Evolutionary conservation across 305 asterid species (phyloP).

Genomic region (Solanum aculeatissimum): DNA sequence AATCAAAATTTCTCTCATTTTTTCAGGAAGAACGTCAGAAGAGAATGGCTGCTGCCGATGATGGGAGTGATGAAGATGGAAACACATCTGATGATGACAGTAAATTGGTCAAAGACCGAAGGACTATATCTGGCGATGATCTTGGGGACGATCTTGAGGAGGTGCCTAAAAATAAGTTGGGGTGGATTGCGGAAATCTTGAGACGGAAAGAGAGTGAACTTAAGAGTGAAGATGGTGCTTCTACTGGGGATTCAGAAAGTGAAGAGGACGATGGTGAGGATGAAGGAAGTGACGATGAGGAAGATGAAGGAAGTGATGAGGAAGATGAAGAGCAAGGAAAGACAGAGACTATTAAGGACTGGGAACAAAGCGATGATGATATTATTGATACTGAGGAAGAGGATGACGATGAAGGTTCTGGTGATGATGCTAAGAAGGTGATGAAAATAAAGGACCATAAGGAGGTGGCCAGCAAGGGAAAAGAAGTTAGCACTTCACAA

Average conservation of each 20-base stretch:
- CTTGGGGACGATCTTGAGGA: constrained; percentile 72
- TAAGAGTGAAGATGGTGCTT: constrained; percentile 31
- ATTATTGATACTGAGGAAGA: constrained; percentile 29
- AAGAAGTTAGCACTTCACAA: constrained; percentile 11
- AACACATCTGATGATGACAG: constrained; percentile 39
- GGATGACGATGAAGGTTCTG: constrained; percentile 44
- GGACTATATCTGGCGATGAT: constrained; percentile 83
- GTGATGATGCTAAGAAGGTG: constrained; percentile 9
- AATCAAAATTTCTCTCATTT: not conserved
- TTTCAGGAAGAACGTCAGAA: constrained; percentile 80
- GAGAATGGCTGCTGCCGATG: constrained; percentile 70
- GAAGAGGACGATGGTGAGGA: constrained; percentile 39
- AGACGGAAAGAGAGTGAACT: constrained; percentile 20
- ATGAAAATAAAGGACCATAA: constrained; percentile 10
- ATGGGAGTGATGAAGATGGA: constrained; percentile 57
- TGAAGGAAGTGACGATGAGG: constrained; percentile 19
- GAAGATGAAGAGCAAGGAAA: constrained; percentile 20
- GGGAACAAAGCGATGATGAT: constrained; percentile 99
- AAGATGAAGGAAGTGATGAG: constrained; percentile 31
- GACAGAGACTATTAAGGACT: constrained; percentile 52
- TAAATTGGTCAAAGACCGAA: constrained; percentile 22
- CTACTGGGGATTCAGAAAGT: constrained; percentile 42
- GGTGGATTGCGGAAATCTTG: constrained; percentile 55
- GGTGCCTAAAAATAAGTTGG: constrained; percentile 31
- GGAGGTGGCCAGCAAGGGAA: constrained; percentile 16